Conservation (phyloP, 2,329 filamentous ascomycete genomes). For the Sclerotinia spermophila region DNA sequence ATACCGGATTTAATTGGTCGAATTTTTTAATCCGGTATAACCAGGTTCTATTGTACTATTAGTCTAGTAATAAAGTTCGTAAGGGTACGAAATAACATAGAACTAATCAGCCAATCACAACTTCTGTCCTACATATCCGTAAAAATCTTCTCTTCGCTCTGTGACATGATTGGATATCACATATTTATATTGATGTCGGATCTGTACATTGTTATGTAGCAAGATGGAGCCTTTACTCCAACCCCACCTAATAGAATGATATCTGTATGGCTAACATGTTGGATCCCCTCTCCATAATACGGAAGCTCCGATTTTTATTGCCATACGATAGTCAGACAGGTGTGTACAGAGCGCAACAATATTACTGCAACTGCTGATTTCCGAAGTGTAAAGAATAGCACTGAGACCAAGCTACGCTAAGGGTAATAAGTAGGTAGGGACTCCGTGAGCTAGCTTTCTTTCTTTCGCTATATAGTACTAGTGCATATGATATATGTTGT, state of each 20-base stretch:
- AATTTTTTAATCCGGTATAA: too few relatives aligned
- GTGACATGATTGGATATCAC: neutral
- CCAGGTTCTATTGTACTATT: too few relatives aligned
- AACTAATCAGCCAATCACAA: neutral
- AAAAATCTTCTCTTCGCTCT: neutral
- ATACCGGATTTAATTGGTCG: too few relatives aligned
- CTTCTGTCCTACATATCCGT: too few relatives aligned
- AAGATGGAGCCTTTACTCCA: neutral
- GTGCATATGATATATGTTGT: neutral
- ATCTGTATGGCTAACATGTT: neutral
- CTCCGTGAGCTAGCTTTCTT: neutral
- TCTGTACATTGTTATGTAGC: neutral
- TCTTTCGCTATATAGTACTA: neutral
- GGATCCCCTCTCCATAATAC: slow-evolving; percentile 1
- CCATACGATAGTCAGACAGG: neutral
- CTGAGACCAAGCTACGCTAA: neutral
- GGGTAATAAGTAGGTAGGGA: neutral
- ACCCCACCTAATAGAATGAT: neutral
- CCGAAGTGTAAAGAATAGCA: neutral
- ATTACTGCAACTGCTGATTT: neutral
- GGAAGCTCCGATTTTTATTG: neutral
- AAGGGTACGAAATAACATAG: neutral
- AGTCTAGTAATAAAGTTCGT: neutral
- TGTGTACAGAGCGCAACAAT: neutral
- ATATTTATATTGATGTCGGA: neutral